Evolutionary conservation across 148 eudicot genomes (phyloP), one percentile per base, ranked within the genome.

Genomic region (Pouteria glomerata): DNA sequence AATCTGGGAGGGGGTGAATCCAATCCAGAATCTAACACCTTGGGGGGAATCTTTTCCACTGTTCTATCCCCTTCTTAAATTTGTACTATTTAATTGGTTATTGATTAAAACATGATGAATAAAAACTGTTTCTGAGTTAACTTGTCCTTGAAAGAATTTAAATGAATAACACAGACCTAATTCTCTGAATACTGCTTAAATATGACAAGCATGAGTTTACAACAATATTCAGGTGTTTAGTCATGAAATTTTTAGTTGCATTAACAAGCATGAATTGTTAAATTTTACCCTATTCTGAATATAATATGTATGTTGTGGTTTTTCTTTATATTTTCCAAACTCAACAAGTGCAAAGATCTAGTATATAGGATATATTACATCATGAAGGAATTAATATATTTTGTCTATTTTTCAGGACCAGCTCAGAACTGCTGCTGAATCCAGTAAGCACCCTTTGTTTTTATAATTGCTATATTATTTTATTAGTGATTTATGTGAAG

Each of bases 371-470:
- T 23, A 55, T 31, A 1, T 67, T 68, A 71, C 24, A 27, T 30
- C 47, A 63, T 35, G 4, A 19, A 69, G 48, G 15, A 61, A 76
- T 72, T 57, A 34, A 63, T 65, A 30, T 63, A 70, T 75, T 34
- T 33, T 23, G 52, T 74, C 27, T 70, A 21, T 23, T 78, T 92
- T 86, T 76, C 95, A 94, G 98, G 96, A 91, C 96, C 63, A 89
- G 97, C 80, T 84, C 98, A 33, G 98, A 93, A 78, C 93, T 94
- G 81, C 89, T 94, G 56, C 90, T 94, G 55, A 94, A 94, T 81
- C 89, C 98, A 73, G 98, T 94, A 86, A 89, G 96, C 69, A 71
- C 75, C 64, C n/a, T n/a, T n/a, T n/a, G 42, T 67, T 39, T 64
- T 6, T 45, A 3, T 14, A 15, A 71, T 73, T 71, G 44, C 44